Percentiles rank a stretch among this genome's conserved stretches.
Conservation (phyloP, 306 rosid genomes). For the Luffa acutangula region DNA sequence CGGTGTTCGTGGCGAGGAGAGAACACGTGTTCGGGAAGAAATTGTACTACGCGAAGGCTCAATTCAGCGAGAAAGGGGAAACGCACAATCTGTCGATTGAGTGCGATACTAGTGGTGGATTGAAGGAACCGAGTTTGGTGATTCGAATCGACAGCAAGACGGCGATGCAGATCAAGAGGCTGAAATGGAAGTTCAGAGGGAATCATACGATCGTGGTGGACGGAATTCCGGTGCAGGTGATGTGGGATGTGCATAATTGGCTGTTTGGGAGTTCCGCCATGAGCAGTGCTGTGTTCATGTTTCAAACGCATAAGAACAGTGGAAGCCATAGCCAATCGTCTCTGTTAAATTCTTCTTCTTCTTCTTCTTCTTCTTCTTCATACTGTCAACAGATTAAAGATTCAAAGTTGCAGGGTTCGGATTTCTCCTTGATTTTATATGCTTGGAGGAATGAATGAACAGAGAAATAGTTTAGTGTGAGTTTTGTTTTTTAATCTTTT, state of each 20-base stretch:
- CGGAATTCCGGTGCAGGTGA: conserved; percentile 68
- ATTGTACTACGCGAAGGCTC: conserved; percentile 50
- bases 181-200: conserved; percentile 86
- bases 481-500: no score
- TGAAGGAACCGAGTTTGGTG: conserved; percentile 55
- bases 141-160: conserved; percentile 57
- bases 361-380: conserved; percentile 41
- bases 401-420: conserved; percentile 46
- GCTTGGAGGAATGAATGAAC: conserved; percentile 75
- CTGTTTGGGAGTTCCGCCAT: conserved; percentile 54
- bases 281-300: conserved; percentile 81
- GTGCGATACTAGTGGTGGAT: conserved; percentile 48
- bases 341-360: conserved; percentile 30
- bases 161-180: conserved; percentile 68
- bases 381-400: conserved; percentile 39
- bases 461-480: not conserved
- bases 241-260: conserved; percentile 94
- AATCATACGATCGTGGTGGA: conserved; percentile 65
- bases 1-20: conserved; percentile 50
- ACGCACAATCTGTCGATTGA: conserved; percentile 61
- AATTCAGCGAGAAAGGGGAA: conserved; percentile 55
- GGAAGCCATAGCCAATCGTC: conserved; percentile 12
- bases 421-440: conserved; percentile 69
- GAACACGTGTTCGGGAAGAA: conserved; percentile 78
- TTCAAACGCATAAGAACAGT: conserved; percentile 55